phyloP scores from a whole-genome alignment of 2,329 filamentous ascomycete genomes.

The Talaromyces atroroseus region DNA sequence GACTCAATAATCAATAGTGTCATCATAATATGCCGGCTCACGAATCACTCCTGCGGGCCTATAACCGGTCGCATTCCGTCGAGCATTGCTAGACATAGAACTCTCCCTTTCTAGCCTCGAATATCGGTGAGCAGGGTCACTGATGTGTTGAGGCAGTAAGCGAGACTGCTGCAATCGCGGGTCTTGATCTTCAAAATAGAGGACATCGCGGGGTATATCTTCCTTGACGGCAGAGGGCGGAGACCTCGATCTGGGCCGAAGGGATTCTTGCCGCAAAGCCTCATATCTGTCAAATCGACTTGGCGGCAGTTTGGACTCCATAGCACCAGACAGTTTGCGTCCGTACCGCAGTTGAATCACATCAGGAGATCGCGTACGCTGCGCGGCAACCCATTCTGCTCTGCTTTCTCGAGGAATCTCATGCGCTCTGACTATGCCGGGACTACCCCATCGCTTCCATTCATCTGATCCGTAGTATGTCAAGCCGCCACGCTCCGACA shows the following conservation, averaged over 20 bases:
- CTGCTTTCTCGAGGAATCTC: conserved; percentile 7
- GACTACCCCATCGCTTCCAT: conserved; percentile 9
- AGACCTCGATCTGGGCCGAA: conserved; percentile 23
- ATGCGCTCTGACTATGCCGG: neutral
- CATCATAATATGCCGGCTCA: conserved; percentile 8
- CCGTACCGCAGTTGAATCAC: conserved; percentile 15
- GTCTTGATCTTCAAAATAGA: conserved; percentile 9
- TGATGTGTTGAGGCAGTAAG: conserved; percentile 1
- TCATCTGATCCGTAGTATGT: conserved; percentile 4
- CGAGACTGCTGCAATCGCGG: conserved; percentile 4
- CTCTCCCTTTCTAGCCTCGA: conserved; percentile 2
- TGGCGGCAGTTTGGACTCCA: conserved; percentile 19
- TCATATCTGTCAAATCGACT: conserved; percentile 27
- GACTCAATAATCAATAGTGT: conserved; percentile 10
- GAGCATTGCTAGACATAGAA: neutral
- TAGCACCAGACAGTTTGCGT: conserved; percentile 15
- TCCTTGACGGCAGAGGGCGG: conserved; percentile 20
- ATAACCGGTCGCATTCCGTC: neutral
- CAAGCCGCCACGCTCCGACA: neutral
- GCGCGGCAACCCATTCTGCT: neutral
- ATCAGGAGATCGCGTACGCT: conserved; percentile 15
- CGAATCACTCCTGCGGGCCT: neutral
- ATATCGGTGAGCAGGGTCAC: neutral
- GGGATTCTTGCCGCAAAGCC: conserved; percentile 20
- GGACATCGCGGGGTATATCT: conserved; percentile 5